phyloP scores from a whole-genome alignment of 2,329 filamentous ascomycete genomes.

The Elsinoe necatrix region DNA sequence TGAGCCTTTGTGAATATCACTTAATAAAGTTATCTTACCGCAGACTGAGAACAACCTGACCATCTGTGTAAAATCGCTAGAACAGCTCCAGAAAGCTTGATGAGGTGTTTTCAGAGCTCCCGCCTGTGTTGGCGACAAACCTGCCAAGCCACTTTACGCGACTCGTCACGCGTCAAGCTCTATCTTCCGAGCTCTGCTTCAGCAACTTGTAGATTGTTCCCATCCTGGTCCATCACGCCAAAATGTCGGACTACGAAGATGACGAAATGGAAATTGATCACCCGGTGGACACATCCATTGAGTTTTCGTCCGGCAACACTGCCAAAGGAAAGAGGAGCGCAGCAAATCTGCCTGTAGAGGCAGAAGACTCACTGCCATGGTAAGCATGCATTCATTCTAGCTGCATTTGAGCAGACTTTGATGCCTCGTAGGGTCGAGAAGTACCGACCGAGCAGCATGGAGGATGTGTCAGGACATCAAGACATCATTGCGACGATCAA shows the following conservation, averaged over 20 bases:
- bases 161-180: slow-evolving; percentile 6
- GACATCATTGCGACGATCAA: slow-evolving; percentile 97
- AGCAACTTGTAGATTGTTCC: neutral
- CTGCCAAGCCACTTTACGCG: slow-evolving; percentile 14
- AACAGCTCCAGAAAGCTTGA: no score
- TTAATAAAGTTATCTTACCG: no score
- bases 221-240: neutral
- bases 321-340: slow-evolving; percentile 84
- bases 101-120: no score
- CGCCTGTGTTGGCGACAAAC: no score
- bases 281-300: slow-evolving; percentile 42
- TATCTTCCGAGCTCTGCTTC: neutral
- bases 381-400: no score
- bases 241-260: slow-evolving; percentile 50
- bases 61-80: no score
- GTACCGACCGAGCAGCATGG: slow-evolving; percentile 79
- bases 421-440: slow-evolving; percentile 71
- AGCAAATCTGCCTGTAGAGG: slow-evolving; percentile 87
- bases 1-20: no score
- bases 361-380: slow-evolving; percentile 91
- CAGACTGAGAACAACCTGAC: no score
- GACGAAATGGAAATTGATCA: slow-evolving; percentile 61
- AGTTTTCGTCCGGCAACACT: slow-evolving; percentile 63
- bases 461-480: slow-evolving; percentile 91
- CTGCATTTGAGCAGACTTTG: no score